Conservation (phyloP, 139 green algal species). For the Eudorina sp. region DNA sequence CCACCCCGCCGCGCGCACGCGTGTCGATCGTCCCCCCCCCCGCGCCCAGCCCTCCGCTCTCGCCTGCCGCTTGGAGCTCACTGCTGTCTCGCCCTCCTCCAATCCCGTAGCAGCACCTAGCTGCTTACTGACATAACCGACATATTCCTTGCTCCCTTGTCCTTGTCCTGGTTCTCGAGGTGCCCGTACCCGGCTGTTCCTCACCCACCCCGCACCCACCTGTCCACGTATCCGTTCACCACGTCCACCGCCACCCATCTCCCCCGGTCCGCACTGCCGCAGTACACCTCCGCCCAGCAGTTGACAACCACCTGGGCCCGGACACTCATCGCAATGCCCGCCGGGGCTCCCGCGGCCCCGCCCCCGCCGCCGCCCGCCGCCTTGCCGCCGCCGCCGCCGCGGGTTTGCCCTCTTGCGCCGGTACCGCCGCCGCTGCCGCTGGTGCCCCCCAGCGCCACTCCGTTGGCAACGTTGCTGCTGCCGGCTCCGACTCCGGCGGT, state of each 20-base stretch:
- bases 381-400: background rate
- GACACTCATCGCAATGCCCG: slow-evolving; percentile 24
- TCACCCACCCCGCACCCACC: background rate
- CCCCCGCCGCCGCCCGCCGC: background rate
- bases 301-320: slow-evolving; percentile 33
- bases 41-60: too few relatives aligned
- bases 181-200: background rate
- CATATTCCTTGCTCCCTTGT: too few relatives aligned
- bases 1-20: too few relatives aligned
- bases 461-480: background rate
- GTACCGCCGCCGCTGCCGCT: background rate
- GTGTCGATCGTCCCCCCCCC: too few relatives aligned
- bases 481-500: background rate
- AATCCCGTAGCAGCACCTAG: too few relatives aligned
- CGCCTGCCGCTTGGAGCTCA: too few relatives aligned
- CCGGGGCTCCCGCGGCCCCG: background rate
- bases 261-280: slow-evolving; percentile 64
- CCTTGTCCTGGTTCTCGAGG: too few relatives aligned
- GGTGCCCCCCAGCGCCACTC: background rate
- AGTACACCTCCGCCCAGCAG: slow-evolving; percentile 91
- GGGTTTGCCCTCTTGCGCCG: background rate
- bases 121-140: too few relatives aligned
- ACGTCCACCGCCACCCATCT: slow-evolving; percentile 89
- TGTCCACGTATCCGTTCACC: slow-evolving; percentile 75
- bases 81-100: too few relatives aligned